These are phyloP conservation scores for Colletotrichum sp. DNA, from an alignment of 2,329 filamentous ascomycete genomes.

Conservation along the genomic window DNA sequence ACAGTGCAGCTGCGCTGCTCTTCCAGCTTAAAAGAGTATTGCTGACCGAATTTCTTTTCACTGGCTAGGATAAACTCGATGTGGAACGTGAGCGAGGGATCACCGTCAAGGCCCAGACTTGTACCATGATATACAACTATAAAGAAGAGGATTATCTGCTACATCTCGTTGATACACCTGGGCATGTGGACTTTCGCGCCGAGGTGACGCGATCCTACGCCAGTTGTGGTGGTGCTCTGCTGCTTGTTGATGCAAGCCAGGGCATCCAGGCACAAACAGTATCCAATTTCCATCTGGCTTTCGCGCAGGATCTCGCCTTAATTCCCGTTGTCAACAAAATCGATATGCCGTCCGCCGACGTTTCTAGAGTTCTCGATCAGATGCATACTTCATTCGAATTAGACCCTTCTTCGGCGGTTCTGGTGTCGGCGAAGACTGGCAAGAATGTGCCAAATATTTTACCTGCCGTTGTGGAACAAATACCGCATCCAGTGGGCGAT, in stretches of 20 bases:
- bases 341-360: slow-evolving; percentile 87
- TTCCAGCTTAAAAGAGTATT: too few species aligned
- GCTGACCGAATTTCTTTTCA: not conserved
- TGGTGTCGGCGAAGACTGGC: slow-evolving; percentile 92
- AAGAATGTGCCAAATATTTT: slow-evolving; percentile 84
- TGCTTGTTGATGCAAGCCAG: slow-evolving; percentile 95
- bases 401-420: slow-evolving; percentile 71
- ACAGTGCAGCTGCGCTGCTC: not conserved
- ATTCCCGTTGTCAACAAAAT: slow-evolving; percentile 98
- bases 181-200: slow-evolving; percentile 96
- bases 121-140: slow-evolving; percentile 94
- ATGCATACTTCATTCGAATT: slow-evolving; percentile 88
- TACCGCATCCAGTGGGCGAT: slow-evolving; percentile 82
- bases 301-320: slow-evolving; percentile 85
- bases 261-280: slow-evolving; percentile 98
- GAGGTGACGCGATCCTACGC: slow-evolving; percentile 97
- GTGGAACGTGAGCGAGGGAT: slow-evolving; percentile 93
- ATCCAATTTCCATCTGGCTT: slow-evolving; percentile 97
- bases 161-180: slow-evolving; percentile 95
- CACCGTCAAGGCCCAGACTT: slow-evolving; percentile 98
- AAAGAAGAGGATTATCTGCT: slow-evolving; percentile 87
- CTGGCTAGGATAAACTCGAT: slow-evolving; percentile 81
- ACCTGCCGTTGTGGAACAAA: slow-evolving; percentile 82
- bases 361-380: slow-evolving; percentile 85
- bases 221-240: slow-evolving; percentile 88